phyloP scores from a whole-genome alignment of 2,329 filamentous ascomycete species.

The Fusarium dlaminii region DNA sequence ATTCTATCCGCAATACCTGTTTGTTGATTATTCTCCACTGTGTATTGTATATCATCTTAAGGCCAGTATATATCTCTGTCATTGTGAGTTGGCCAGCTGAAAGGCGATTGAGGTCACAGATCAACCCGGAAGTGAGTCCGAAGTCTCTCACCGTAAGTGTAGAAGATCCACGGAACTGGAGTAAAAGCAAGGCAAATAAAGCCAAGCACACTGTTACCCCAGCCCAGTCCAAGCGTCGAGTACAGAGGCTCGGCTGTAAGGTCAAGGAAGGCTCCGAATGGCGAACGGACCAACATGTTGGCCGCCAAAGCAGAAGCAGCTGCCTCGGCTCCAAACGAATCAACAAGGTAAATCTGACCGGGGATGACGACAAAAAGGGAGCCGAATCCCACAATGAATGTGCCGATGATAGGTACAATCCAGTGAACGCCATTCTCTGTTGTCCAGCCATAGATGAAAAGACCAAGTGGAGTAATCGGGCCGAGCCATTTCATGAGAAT shows the following conservation, averaged over 20 bases:
- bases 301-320: constrained; percentile 41
- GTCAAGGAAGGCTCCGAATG: constrained; percentile 28
- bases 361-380: constrained; percentile 47
- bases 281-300: constrained; percentile 47
- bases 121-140: constrained; percentile 18
- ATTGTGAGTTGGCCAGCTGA: too few relatives aligned
- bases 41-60: neutral
- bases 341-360: constrained; percentile 40
- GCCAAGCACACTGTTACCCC: constrained; percentile 32
- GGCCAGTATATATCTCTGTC: too few relatives aligned
- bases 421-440: constrained; percentile 62
- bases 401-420: constrained; percentile 68
- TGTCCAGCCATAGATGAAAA: constrained; percentile 69
- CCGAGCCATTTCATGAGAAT: constrained; percentile 65
- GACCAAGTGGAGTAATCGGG: constrained; percentile 61
- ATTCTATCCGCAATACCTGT: neutral
- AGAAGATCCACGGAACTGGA: constrained; percentile 26
- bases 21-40: neutral
- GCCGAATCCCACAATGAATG: constrained; percentile 60
- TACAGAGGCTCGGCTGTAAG: constrained; percentile 21
- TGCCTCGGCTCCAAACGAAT: constrained; percentile 33
- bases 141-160: constrained; percentile 22
- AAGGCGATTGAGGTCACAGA: neutral
- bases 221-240: constrained; percentile 11
- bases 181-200: constrained; percentile 28